These are phyloP conservation scores for Cornus florida DNA, from an alignment of 148 eudicot species.

Conservation along the genomic window DNA sequence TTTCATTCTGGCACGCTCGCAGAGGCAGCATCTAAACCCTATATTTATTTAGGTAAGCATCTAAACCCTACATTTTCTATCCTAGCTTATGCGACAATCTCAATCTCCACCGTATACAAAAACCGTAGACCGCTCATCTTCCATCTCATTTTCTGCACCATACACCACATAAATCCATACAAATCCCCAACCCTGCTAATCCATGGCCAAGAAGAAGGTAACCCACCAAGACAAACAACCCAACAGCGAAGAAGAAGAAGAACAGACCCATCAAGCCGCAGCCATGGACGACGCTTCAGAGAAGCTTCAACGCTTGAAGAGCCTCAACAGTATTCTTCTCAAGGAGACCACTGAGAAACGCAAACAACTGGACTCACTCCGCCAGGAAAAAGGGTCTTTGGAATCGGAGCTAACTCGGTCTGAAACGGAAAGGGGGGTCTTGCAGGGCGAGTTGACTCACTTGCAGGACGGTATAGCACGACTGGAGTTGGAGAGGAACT, in stretches of 20 bases:
- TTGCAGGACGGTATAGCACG: slow-evolving; percentile 25
- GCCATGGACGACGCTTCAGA: slow-evolving; percentile 40
- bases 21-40: too few species aligned
- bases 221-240: neutral
- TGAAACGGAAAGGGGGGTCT: slow-evolving; percentile 30
- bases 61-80: too few species aligned
- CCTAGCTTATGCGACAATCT: neutral
- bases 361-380: slow-evolving; percentile 47
- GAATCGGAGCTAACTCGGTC: slow-evolving; percentile 53
- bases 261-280: slow-evolving; percentile 19
- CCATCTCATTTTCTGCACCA: slow-evolving; percentile 12
- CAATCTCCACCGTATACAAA: neutral
- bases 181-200: slow-evolving; percentile 13
- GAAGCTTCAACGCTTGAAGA: slow-evolving; percentile 52
- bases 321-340: slow-evolving; percentile 51
- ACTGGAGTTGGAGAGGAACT: slow-evolving; percentile 38
- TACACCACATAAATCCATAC: neutral
- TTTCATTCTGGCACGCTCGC: too few species aligned
- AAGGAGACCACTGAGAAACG: slow-evolving; percentile 53
- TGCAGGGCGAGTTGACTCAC: slow-evolving; percentile 43
- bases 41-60: too few species aligned
- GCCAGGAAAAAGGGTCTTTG: slow-evolving; percentile 40
- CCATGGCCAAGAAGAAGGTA: slow-evolving; percentile 76
- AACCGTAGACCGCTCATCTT: slow-evolving; percentile 27
- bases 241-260: slow-evolving; percentile 7